Evolutionary conservation across 768 basidiomycete species (phyloP).

Genomic region (Lactarius indigo): DNA sequence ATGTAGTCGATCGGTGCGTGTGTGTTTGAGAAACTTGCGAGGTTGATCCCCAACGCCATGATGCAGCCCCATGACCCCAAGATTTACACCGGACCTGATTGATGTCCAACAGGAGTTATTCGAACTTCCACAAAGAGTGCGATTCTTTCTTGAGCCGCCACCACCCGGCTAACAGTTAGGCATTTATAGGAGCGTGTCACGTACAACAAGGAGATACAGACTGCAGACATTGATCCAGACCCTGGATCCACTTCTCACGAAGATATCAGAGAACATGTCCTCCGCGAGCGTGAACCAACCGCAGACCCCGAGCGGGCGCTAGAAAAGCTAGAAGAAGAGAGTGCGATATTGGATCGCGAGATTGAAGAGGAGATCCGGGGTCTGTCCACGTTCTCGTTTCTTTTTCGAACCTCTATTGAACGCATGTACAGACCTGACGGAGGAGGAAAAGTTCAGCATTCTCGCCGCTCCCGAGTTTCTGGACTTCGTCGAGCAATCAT

Average conservation of each 20-base stretch:
- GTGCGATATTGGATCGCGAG: conserved; percentile 77
- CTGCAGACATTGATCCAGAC: conserved; percentile 59
- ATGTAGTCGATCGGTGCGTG: conserved; percentile 65
- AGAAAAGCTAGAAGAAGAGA: conserved; percentile 80
- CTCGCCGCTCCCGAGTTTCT: conserved; percentile 87
- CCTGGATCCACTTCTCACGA: conserved; percentile 55
- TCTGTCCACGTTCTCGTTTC: conserved; percentile 28
- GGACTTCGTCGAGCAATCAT: conserved; percentile 91
- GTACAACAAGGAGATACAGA: conserved; percentile 85
- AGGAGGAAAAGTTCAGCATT: conserved; percentile 80
- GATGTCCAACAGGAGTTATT: conserved; percentile 89
- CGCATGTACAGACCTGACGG: conserved; percentile 62
- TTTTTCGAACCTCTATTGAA: neutral
- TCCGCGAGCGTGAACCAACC: conserved; percentile 57
- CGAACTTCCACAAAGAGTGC: conserved; percentile 84
- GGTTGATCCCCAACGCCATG: conserved; percentile 1
- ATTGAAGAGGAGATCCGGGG: conserved; percentile 86
- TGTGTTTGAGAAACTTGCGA: neutral
- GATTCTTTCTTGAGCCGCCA: neutral
- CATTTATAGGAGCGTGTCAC: conserved; percentile 63
- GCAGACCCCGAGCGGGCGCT: conserved; percentile 66
- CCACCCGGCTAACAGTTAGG: neutral
- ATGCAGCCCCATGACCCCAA: conserved; percentile 56
- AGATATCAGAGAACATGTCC: conserved; percentile 68
- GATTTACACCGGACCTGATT: conserved; percentile 73